Evolutionary conservation across 2,329 filamentous ascomycete species (phyloP), one percentile per base, ranked within the genome.

Genomic region (Colletotrichum sp.): DNA sequence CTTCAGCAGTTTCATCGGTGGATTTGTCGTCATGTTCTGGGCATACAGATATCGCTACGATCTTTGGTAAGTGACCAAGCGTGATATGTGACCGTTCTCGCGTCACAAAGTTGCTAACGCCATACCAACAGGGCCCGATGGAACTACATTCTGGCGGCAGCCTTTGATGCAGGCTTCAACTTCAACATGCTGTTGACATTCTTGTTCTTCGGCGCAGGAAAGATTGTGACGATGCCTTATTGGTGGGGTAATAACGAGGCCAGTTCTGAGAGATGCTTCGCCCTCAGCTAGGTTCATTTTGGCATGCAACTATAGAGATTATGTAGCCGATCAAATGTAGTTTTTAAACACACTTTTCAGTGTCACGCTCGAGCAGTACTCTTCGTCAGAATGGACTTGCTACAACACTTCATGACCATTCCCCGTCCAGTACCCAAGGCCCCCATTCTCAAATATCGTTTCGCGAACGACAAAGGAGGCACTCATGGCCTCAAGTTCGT

Each of bases 161-260:
- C 91, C 1, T 90, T 92, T 78, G 91, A 93, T 81, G 90, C 91
- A 0, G 91, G 90, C 0, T 93, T 91, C 80, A 93, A 93, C 80
- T 83, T 92, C 24, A 91, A 92, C 77, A 87, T 92, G 87, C 78
- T 93, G 75, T 83, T 92, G 22, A 88, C 92, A n/a, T 93, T 92
- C 80, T 80, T 92, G 74, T 89, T 89, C 76, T 91, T 92, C 78
- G 89, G 90, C 2, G 88, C 88, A 8, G 73, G 73, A 5, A 92
- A 89, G 83, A 85, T 90, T 36, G 83, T 92, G 9, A 85, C 82
- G 18, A 92, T 92, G 91, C 90, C 90, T n/a, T 81, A 90, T 76
- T 93, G 91, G 91, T 93, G 91, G 90, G 91, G 91, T 0, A 93
- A 93, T 78, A 88, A 91, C 77, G 86, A 82, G 39, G 83, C 85